Base-by-base conservation (phyloP, 2,329 filamentous ascomycete species). In the Talaromyces marneffei region DNA sequence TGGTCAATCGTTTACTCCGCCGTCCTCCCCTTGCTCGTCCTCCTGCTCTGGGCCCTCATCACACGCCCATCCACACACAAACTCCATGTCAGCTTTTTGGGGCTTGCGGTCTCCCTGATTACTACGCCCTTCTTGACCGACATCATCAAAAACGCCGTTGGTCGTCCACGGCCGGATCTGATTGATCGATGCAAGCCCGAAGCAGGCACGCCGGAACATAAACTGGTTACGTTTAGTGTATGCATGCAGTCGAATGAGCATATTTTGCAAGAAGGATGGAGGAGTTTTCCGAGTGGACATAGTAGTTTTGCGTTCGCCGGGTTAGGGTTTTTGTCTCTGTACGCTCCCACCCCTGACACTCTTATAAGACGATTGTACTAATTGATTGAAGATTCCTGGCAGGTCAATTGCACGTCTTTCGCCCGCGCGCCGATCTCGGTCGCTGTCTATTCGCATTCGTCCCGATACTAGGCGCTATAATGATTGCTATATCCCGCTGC, bases 81-180 rank as follows among this genome's bases (percentile, higher is more conserved):
- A 73, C 84, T 89, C 63, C 92, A 97, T 76, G 89, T 92, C 65
- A 89, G 91, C 0, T 79, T 96, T 57, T 85, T 99, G 0, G 90
- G 91, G 23, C 86, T 97, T 63, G 79, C 87, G 56, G 91, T 93
- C 69, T 85, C 87, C 65, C 76, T 97, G 27, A 81, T 91, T 67
- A 81, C 96, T 55, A 88, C 91, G 0, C 84, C 86, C 5, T 89
- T 97, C 73, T 80, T 97, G 46, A 97, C 94, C 48, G 92, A 97
- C 72, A 79, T 93, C 29, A 82, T 97, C 71, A 99, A 99, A 77
- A 96, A 96, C 71, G 84, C 89, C 9, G 89, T 93, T 27, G 91
- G 91, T 8, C 80, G 91, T 10, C 91, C 92, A 31, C 85, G 93
- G 6, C 93, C 93, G 3, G 93, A 97, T 75, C 79, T 97, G 37